phyloP scores from a whole-genome alignment of 1,284 basidiomycete species.

The Abortiporus biennis region DNA sequence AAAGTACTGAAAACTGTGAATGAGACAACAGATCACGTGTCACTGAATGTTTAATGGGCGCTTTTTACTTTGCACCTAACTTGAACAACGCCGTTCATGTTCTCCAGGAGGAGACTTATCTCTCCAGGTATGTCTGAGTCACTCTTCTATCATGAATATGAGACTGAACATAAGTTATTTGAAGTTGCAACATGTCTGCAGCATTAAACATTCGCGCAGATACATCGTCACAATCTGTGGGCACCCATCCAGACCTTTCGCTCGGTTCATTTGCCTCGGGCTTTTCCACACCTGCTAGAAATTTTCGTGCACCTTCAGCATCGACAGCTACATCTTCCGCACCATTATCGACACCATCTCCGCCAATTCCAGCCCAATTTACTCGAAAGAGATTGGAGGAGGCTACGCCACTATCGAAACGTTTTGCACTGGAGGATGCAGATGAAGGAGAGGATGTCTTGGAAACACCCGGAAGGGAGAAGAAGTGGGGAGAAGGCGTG shows the following conservation, averaged over 20 bases:
- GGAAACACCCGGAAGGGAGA: constrained; percentile 47
- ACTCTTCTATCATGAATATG: too few species aligned
- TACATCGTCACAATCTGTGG: constrained; percentile 34
- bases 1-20: too few species aligned
- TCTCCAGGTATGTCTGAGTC: too few species aligned
- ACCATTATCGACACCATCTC: constrained; percentile 48
- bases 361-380: constrained; percentile 24
- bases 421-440: constrained; percentile 22
- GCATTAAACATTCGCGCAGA: constrained; percentile 27
- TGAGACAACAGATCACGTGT: too few species aligned
- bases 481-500: constrained; percentile 41
- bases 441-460: constrained; percentile 37
- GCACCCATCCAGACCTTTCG: constrained; percentile 54
- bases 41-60: too few species aligned
- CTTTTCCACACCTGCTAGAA: constrained; percentile 51
- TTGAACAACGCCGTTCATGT: too few species aligned
- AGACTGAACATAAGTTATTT: too few species aligned
- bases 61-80: too few species aligned
- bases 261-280: constrained; percentile 50
- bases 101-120: too few species aligned
- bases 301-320: constrained; percentile 43
- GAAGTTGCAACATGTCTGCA: constrained; percentile 29
- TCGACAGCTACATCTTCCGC: constrained; percentile 54
- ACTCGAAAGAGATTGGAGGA: constrained; percentile 23
- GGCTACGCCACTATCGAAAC: constrained; percentile 23